Evolutionary conservation across 2,329 filamentous ascomycete species (phyloP).

Genomic region (Elsinoe ampelina): DNA sequence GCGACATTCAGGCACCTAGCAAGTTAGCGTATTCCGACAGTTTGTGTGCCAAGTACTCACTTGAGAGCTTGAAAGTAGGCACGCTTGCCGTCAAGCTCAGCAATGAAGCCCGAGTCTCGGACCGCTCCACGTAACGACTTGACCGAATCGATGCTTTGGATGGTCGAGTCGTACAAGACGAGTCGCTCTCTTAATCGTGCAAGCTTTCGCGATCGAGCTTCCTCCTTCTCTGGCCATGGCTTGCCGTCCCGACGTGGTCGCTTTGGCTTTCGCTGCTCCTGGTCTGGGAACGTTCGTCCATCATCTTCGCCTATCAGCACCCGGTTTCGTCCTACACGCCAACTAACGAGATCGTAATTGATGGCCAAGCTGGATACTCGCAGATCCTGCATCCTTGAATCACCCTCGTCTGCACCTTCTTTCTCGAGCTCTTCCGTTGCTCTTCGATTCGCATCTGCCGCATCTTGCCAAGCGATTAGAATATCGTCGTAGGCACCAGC

Average conservation of each 20-base stretch:
- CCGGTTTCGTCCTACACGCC: constrained; percentile 87
- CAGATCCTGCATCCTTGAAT: constrained; percentile 80
- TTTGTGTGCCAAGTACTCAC: too few species aligned
- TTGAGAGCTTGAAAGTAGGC: constrained; percentile 84
- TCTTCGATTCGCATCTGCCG: constrained; percentile 83
- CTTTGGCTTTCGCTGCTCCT: constrained; percentile 48
- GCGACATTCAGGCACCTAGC: constrained; percentile 70
- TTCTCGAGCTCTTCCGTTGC: constrained; percentile 82
- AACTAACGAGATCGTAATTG: constrained; percentile 88
- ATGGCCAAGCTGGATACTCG: constrained; percentile 89
- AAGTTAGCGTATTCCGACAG: too few species aligned
- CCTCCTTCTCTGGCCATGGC: constrained; percentile 43
- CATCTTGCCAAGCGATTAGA: constrained; percentile 83
- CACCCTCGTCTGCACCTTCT: constrained; percentile 75
- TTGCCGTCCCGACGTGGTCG: constrained; percentile 41
- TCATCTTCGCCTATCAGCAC: constrained; percentile 78
- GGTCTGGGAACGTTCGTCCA: constrained; percentile 51
- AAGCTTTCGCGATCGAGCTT: constrained; percentile 65
- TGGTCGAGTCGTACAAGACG: constrained; percentile 80
- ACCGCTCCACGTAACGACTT: constrained; percentile 84
- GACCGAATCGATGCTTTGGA: constrained; percentile 85
- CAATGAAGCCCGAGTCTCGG: constrained; percentile 65
- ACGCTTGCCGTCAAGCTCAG: constrained; percentile 67
- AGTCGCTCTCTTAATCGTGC: constrained; percentile 75
- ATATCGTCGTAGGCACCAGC: constrained; percentile 87